A percentile compares a stretch with the other conserved stretches of the same genome.
Evolutionary conservation across 495 filamentous ascomycete species (phyloP).

Genomic region (Mytilinidion resinicola): DNA sequence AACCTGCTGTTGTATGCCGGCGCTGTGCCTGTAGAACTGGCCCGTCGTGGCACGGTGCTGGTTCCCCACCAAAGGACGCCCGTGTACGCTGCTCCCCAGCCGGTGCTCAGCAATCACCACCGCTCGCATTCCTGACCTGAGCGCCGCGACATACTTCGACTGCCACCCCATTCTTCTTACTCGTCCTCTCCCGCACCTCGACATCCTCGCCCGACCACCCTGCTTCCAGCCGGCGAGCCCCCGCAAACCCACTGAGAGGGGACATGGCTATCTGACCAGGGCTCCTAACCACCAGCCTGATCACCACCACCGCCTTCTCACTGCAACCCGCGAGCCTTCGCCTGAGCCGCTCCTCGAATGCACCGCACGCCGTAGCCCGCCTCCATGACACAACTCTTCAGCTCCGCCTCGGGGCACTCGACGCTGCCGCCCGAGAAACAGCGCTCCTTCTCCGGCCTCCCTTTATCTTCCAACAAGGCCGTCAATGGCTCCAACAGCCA

Average conservation of each 20-base stretch:
- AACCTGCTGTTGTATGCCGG: too few species aligned
- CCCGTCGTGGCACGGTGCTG: background rate
- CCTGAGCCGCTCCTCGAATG: background rate
- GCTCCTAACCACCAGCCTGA: background rate
- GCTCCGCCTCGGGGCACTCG: constrained; percentile 27
- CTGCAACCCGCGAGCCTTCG: background rate
- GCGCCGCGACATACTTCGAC: background rate
- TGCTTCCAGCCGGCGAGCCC: background rate
- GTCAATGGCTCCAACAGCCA: constrained; percentile 46
- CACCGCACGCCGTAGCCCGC: background rate
- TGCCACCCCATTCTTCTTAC: background rate
- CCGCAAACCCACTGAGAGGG: background rate
- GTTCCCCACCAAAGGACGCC: constrained; percentile 3
- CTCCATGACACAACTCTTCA: constrained; percentile 36
- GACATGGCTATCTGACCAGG: constrained; percentile 3
- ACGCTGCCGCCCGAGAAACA: constrained; percentile 27
- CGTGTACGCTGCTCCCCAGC: background rate
- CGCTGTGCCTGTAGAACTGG: too few species aligned
- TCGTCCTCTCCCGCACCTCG: background rate
- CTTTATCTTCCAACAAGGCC: constrained; percentile 34
- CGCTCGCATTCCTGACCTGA: constrained; percentile 1
- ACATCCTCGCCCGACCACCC: background rate
- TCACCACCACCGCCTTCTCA: background rate
- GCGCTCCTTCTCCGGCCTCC: constrained; percentile 31
- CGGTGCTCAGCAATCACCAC: background rate